These are phyloP conservation scores for Lactarius indigo DNA, from an alignment of 768 basidiomycete species.

Conservation along the genomic window DNA sequence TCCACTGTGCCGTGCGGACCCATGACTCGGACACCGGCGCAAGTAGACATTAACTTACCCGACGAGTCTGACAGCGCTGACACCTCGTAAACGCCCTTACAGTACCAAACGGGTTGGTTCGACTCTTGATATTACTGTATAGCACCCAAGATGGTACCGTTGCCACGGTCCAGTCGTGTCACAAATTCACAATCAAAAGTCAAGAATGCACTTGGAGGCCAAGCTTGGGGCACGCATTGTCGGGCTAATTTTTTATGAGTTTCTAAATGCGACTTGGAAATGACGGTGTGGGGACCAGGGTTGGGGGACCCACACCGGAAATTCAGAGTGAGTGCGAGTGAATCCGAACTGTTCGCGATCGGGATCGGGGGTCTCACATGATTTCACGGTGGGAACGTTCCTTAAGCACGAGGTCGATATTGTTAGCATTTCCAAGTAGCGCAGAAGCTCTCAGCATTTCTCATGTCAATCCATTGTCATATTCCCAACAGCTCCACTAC, in stretches of 20 bases:
- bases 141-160: too few species aligned
- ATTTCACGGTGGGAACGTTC: background rate
- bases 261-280: background rate
- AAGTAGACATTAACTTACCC: too few species aligned
- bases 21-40: too few species aligned
- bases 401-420: background rate
- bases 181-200: background rate
- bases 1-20: too few species aligned
- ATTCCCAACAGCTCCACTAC: background rate
- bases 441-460: background rate
- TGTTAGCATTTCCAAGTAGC: background rate
- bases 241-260: background rate
- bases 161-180: background rate
- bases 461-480: background rate
- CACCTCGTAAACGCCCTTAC: background rate
- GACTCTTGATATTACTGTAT: background rate
- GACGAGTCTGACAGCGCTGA: too few species aligned
- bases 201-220: background rate
- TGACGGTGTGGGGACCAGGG: background rate
- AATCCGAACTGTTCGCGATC: background rate
- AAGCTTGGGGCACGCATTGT: background rate
- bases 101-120: background rate
- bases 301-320: background rate
- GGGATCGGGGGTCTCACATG: background rate
- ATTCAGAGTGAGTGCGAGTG: background rate